A percentile compares a stretch with the other conserved stretches of the same genome.
These are phyloP conservation scores for Talaromyces liani DNA, from an alignment of 495 filamentous ascomycete species.

Conservation along the genomic window DNA sequence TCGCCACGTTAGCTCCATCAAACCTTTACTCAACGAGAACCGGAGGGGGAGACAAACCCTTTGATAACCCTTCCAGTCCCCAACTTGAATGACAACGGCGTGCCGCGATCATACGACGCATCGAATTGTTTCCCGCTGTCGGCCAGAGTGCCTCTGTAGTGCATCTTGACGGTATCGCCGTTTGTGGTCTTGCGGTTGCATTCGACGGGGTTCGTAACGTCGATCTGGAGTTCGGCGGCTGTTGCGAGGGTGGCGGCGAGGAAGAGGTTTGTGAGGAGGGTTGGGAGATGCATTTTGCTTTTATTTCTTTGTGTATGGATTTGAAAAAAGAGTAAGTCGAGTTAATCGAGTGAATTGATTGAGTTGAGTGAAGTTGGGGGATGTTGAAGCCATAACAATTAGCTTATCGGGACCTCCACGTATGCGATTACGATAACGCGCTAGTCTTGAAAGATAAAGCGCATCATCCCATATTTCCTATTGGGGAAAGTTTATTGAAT, in stretches of 20 bases:
- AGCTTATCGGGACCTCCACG: conserved; percentile 1
- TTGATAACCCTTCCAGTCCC: conserved; percentile 80
- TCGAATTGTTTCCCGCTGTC: conserved; percentile 47
- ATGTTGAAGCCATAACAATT: background rate
- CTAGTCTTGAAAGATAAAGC: background rate
- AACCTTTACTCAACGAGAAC: background rate
- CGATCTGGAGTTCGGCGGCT: conserved; percentile 54
- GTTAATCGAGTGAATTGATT: background rate
- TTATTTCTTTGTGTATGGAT: background rate
- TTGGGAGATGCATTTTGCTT: conserved; percentile 16
- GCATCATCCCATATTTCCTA: background rate
- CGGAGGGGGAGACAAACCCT: conserved; percentile 49
- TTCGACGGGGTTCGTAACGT: conserved; percentile 62
- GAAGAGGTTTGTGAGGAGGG: conserved; percentile 49
- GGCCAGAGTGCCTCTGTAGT: conserved; percentile 77
- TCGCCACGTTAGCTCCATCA: background rate
- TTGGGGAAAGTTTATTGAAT: background rate
- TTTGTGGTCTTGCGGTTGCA: conserved; percentile 66
- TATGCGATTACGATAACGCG: background rate
- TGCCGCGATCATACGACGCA: conserved; percentile 60
- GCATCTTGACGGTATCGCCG: conserved; percentile 74
- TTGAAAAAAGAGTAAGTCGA: no score
- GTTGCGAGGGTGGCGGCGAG: conserved; percentile 34
- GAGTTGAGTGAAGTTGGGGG: background rate
- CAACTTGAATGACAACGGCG: conserved; percentile 70